phyloP scores from a whole-genome alignment of 2,329 filamentous ascomycete species.

The Colletotrichum sp. region DNA sequence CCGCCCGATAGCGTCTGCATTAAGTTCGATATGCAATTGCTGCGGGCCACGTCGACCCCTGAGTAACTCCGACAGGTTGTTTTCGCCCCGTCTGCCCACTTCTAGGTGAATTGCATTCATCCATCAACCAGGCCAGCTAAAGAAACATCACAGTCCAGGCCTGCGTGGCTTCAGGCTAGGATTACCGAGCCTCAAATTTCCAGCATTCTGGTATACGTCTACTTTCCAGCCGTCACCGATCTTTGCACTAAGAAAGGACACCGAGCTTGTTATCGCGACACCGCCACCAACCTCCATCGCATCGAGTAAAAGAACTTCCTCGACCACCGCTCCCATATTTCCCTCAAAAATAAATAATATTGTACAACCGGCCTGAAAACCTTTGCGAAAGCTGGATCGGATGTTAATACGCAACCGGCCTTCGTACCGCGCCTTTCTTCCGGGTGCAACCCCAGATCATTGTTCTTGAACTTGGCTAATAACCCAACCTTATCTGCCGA shows the following conservation, averaged over 20 bases:
- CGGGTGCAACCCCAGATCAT: neutral
- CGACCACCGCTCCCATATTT: neutral
- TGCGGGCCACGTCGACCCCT: neutral
- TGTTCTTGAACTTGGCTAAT: neutral
- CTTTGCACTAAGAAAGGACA: neutral
- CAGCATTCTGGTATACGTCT: neutral
- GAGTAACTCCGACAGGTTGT: neutral
- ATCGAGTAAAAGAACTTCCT: neutral
- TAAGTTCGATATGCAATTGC: neutral
- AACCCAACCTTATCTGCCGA: neutral
- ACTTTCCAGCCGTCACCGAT: neutral
- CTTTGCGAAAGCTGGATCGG: neutral
- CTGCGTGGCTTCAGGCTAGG: neutral
- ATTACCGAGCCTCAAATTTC: neutral
- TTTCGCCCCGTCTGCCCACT: neutral
- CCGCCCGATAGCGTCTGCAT: neutral
- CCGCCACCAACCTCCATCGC: neutral
- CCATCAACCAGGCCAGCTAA: neutral
- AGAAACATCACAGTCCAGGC: neutral
- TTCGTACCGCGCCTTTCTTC: neutral
- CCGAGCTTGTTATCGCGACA: neutral
- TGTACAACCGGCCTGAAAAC: neutral
- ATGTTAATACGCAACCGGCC: neutral
- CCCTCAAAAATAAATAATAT: neutral
- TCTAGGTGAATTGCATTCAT: neutral